phyloP scores from a whole-genome alignment of 768 basidiomycete species.

The Paxillus rubicundulus region DNA sequence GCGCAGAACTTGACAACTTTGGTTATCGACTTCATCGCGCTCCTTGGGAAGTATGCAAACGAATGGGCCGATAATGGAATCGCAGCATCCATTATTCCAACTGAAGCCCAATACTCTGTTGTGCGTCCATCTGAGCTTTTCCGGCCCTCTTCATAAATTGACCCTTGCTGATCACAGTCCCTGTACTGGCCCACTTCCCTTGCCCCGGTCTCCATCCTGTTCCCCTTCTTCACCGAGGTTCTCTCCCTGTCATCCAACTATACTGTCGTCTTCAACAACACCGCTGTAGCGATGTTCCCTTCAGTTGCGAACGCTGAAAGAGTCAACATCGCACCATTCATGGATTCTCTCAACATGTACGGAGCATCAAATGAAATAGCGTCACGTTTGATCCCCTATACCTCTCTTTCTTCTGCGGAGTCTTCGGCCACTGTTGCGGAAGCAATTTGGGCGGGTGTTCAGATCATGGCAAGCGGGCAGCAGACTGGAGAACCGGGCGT shows the following conservation, averaged over 20 bases:
- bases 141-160: background rate
- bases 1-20: slow-evolving; percentile 10
- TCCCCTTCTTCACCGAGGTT: slow-evolving; percentile 16
- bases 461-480: slow-evolving; percentile 1
- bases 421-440: slow-evolving; percentile 11
- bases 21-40: slow-evolving; percentile 13
- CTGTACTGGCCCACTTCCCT: slow-evolving; percentile 9
- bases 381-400: slow-evolving; percentile 17
- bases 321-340: slow-evolving; percentile 4
- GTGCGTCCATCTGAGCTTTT: slow-evolving; percentile 1
- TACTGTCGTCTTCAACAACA: slow-evolving; percentile 10
- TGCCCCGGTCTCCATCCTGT: slow-evolving; percentile 8
- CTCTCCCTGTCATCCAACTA: slow-evolving; percentile 9
- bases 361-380: slow-evolving; percentile 8
- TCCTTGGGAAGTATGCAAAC: slow-evolving; percentile 20
- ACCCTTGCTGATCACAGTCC: background rate
- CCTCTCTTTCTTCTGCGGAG: slow-evolving; percentile 2
- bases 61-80: slow-evolving; percentile 6
- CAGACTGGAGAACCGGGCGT: background rate
- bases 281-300: slow-evolving; percentile 9
- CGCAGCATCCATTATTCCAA: slow-evolving; percentile 5
- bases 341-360: slow-evolving; percentile 8
- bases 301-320: slow-evolving; percentile 10
- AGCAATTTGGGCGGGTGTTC: slow-evolving; percentile 17
- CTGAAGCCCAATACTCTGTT: slow-evolving; percentile 2